Evolutionary conservation across 768 basidiomycete genomes (phyloP).

Genomic region (Agrocybe chaxingu): DNA sequence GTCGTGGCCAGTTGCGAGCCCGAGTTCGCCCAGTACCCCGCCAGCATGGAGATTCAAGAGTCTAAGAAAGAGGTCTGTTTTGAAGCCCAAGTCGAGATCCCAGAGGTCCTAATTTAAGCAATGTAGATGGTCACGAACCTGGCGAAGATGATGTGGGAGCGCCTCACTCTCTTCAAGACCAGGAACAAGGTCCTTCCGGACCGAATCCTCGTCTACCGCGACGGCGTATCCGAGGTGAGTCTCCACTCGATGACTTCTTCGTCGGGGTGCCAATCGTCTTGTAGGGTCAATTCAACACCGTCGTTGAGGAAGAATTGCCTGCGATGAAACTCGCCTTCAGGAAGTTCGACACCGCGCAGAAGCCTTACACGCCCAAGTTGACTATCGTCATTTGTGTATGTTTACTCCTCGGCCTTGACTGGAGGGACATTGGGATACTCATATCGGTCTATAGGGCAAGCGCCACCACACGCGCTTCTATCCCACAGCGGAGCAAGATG

Average conservation of each 20-base stretch:
- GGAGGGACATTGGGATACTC: constrained; percentile 13
- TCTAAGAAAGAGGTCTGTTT: constrained; percentile 65
- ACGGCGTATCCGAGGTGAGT: constrained; percentile 76
- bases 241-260: constrained; percentile 21
- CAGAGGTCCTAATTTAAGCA: not conserved
- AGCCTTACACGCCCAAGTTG: constrained; percentile 49
- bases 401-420: constrained; percentile 6
- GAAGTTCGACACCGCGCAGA: constrained; percentile 38
- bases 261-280: not conserved
- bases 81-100: constrained; percentile 1
- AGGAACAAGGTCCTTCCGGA: constrained; percentile 55
- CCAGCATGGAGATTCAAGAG: constrained; percentile 70
- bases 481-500: constrained; percentile 47
- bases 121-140: constrained; percentile 76
- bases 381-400: constrained; percentile 78
- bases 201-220: constrained; percentile 72
- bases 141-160: constrained; percentile 60
- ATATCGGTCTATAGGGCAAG: constrained; percentile 33
- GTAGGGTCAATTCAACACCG: constrained; percentile 71
- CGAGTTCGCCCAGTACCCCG: constrained; percentile 68
- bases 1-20: constrained; percentile 76
- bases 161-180: constrained; percentile 49
- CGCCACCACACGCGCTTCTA: constrained; percentile 61
- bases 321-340: constrained; percentile 57
- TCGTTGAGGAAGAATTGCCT: constrained; percentile 64